A percentile compares a stretch with the other conserved stretches of the same genome.
Conservation (phyloP, 179 eudicot genomes). For the Carnegiea gigantea region DNA sequence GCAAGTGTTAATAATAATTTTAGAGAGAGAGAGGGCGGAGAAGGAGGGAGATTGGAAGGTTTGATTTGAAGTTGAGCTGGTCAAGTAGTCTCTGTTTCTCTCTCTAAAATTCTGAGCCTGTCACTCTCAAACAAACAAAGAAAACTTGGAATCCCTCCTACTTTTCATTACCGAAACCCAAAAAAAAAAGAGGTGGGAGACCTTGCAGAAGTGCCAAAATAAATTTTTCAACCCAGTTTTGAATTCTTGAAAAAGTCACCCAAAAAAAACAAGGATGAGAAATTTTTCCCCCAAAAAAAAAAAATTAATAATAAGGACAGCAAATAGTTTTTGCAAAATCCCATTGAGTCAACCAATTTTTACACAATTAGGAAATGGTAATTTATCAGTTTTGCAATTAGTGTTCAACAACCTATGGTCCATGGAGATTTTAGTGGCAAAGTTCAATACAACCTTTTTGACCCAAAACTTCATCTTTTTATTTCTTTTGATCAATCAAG, state of each 20-base stretch:
- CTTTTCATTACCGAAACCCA: neutral
- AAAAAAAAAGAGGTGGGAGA: slow-evolving; percentile 4
- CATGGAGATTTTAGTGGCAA: neutral
- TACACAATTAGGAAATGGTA: neutral
- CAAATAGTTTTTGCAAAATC: neutral
- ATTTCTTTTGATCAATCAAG: no score
- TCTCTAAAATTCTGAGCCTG: slow-evolving; percentile 11
- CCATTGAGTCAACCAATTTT: neutral
- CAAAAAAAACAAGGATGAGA: neutral
- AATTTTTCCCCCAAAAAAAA: neutral
- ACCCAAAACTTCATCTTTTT: no score
- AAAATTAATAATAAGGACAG: neutral
- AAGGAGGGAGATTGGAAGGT: slow-evolving; percentile 10
- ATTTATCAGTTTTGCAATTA: neutral
- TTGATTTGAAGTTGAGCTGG: slow-evolving; percentile 34
- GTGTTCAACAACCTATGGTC: neutral
- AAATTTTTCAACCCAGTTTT: neutral
- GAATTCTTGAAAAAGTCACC: slow-evolving; percentile 9
- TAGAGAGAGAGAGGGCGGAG: slow-evolving; percentile 12
- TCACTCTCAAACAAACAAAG: slow-evolving; percentile 35
- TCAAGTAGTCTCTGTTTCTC: slow-evolving; percentile 31
- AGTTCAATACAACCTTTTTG: neutral
- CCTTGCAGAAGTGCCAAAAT: neutral
- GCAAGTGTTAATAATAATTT: slow-evolving; percentile 13
- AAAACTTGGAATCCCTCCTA: neutral